These are phyloP conservation scores for Russula ochroleuca DNA, from an alignment of 768 basidiomycete species.

Conservation along the genomic window DNA sequence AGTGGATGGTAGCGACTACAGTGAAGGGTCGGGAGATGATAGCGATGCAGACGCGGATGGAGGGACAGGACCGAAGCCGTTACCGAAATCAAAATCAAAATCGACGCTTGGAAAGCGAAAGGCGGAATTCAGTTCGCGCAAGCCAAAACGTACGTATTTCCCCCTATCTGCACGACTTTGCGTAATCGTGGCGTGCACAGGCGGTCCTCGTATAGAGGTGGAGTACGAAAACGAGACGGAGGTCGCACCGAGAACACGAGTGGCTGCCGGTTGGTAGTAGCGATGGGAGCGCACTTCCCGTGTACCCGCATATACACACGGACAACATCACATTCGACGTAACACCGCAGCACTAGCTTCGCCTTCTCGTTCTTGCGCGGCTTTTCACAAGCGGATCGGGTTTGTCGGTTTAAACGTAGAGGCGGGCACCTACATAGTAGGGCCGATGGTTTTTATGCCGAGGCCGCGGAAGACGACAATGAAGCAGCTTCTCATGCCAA, in stretches of 20 bases:
- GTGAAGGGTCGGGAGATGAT: constrained; percentile 17
- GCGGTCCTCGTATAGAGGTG: constrained; percentile 23
- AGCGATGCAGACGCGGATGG: background rate
- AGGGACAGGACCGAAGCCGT: constrained; percentile 1
- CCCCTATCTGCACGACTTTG: background rate
- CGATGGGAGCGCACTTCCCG: background rate
- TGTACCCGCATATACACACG: too few relatives aligned
- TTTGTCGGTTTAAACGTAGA: background rate
- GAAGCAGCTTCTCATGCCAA: background rate
- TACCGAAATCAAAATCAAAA: constrained; percentile 12
- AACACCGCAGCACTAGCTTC: background rate
- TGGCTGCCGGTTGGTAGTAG: constrained; percentile 20
- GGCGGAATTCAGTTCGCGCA: constrained; percentile 15
- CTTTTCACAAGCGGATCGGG: background rate
- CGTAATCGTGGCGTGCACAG: background rate
- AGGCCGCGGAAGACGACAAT: background rate
- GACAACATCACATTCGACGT: too few relatives aligned
- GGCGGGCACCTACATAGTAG: too few relatives aligned
- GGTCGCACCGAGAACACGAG: constrained; percentile 8
- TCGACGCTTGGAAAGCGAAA: constrained; percentile 21
- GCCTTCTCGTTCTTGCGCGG: background rate
- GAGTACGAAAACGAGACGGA: constrained; percentile 24
- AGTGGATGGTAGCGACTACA: constrained; percentile 1
- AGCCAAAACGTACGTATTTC: constrained; percentile 20
- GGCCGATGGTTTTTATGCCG: background rate